Base-by-base conservation (phyloP, 164 flowering plant species). In the Magnolia sinica region DNA sequence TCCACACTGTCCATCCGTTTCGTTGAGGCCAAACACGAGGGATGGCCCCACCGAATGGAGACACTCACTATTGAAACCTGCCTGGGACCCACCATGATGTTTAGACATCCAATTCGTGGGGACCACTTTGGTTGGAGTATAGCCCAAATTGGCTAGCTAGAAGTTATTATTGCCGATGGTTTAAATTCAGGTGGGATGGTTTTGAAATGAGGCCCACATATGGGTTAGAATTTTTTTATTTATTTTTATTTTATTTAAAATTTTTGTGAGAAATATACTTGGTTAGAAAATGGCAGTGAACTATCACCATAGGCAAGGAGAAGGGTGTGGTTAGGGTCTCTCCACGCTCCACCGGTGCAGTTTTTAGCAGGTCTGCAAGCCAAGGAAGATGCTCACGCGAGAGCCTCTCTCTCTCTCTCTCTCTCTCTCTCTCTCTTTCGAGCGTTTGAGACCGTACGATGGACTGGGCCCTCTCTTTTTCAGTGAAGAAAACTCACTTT, bases 381-480 rank as follows among this genome's bases (percentile, higher is more conserved):
- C 5, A 2, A 31, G 71, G 31, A 18, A 68, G 71, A 68, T 68
- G 71, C 71, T 68, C 71, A 68, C 71, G 71, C 71, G 71, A 65
- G 19, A 14, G 50, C 71, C 31, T 68, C 27, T 68, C 20, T 31
- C 19, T 31, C 2, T 31, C 50, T 8, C 45, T 19, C 19, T n/a
- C n/a, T n/a, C 31, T 68, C 27, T 68, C 20, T 31, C 19, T 68
- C 19, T 31, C n/a, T 16, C 4, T 68, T 13, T 29, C 45, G 45
- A 55, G 61, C 61, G 61, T 16, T 16, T 55, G 61, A 16, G 61
- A 55, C 61, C 2, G 61, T 55, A 55, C 61, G 61, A 55, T 55
- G 50, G 19, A 27, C 18, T 27, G 68, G 68, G 16, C 19, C 50
- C 50, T 31, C 71, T 31, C 45, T 68, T 68, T 68, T 29, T 68